Evolutionary conservation across 2,329 filamentous ascomycete genomes (phyloP).

Genomic region (Trichoderma afroharzianum): DNA sequence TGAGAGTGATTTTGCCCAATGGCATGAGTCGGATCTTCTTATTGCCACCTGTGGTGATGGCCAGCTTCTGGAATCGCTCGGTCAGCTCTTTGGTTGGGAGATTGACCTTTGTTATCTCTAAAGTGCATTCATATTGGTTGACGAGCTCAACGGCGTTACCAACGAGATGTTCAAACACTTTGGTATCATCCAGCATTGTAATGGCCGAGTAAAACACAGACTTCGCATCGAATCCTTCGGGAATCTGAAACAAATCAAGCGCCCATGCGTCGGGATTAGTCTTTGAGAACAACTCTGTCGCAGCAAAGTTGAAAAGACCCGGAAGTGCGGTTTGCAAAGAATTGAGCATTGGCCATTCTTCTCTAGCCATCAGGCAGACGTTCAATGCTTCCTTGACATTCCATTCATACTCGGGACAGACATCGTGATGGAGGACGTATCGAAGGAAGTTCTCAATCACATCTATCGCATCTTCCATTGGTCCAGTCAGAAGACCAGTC

Average conservation of each 20-base stretch:
- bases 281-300: constrained; percentile 61
- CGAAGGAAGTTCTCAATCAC: constrained; percentile 84
- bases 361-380: constrained; percentile 63
- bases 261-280: constrained; percentile 30
- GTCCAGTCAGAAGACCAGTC: constrained; percentile 51
- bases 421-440: constrained; percentile 79
- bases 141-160: constrained; percentile 23
- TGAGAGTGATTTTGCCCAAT: constrained; percentile 44
- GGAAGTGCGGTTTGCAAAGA: constrained; percentile 56
- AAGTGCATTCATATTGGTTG: constrained; percentile 49
- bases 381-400: constrained; percentile 63
- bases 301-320: constrained; percentile 76
- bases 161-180: constrained; percentile 30
- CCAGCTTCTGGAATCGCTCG: constrained; percentile 43
- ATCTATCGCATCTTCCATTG: constrained; percentile 56
- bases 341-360: constrained; percentile 61
- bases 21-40: constrained; percentile 31
- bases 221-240: constrained; percentile 41
- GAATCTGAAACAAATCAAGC: constrained; percentile 26
- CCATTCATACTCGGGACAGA: constrained; percentile 73
- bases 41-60: constrained; percentile 24
- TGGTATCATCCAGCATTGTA: constrained; percentile 34
- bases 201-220: constrained; percentile 44
- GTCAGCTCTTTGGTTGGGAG: constrained; percentile 40
- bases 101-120: constrained; percentile 57